A percentile compares a stretch with the other conserved stretches of the same genome.
These are phyloP conservation scores for Blastocystis sp. DNA, from an alignment of 352 stramenopile genomes.

Conservation along the genomic window DNA sequence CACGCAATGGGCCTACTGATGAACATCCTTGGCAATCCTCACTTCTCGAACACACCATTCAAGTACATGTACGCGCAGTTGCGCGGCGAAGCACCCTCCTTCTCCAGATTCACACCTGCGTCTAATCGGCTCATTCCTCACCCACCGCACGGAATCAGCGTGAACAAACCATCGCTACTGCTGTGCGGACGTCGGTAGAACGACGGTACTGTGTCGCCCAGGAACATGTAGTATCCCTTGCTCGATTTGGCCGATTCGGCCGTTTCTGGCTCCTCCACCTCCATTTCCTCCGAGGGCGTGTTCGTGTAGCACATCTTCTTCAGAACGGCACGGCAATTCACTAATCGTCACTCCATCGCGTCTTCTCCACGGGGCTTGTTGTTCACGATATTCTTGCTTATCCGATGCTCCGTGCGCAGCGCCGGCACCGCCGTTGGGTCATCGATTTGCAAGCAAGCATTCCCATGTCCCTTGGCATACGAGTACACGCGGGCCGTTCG, in stretches of 20 bases:
- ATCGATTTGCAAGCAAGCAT: conserved; percentile 6
- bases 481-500: conserved; percentile 46
- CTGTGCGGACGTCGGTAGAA: conserved; percentile 52
- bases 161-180: conserved; percentile 35
- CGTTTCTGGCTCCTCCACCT: not conserved
- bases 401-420: conserved; percentile 24
- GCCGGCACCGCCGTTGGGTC: not conserved
- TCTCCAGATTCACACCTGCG: conserved; percentile 11
- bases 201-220: conserved; percentile 56
- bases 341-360: not conserved
- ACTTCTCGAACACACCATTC: conserved; percentile 63
- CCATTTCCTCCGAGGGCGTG: not conserved
- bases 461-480: conserved; percentile 8
- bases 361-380: not conserved
- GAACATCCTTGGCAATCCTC: not conserved
- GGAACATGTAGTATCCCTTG: conserved; percentile 55
- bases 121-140: not conserved
- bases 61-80: conserved; percentile 60
- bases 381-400: conserved; percentile 46
- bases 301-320: conserved; percentile 18
- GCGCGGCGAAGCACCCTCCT: not conserved
- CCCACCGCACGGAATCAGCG: conserved; percentile 48
- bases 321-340: conserved; percentile 15
- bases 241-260: not conserved
- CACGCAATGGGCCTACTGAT: not conserved